phyloP scores from a whole-genome alignment of 2,329 filamentous ascomycete genomes.

The Graphium sp. region DNA sequence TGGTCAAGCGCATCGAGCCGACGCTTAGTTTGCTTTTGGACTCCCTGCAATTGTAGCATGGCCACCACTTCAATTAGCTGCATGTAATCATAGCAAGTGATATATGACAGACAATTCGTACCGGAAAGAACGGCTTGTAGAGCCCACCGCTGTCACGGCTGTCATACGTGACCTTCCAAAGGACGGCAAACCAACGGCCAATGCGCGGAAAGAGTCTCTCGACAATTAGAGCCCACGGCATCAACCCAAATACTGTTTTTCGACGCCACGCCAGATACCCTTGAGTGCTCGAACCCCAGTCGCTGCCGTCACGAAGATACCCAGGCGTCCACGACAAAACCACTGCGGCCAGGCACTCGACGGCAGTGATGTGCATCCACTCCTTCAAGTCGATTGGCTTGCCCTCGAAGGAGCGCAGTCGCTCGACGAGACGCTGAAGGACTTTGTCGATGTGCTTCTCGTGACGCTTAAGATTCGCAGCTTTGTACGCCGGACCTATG shows the following conservation, averaged over 20 bases:
- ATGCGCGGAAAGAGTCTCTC: conserved; percentile 18
- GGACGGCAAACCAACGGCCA: conserved; percentile 19
- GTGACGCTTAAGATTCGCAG: conserved; percentile 21
- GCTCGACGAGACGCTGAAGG: conserved; percentile 15
- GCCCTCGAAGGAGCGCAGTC: conserved; percentile 18
- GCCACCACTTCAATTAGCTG: no score
- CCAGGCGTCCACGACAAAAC: conserved; percentile 35
- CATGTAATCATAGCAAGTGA: background rate
- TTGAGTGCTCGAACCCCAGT: conserved; percentile 27
- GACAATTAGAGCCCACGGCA: conserved; percentile 21
- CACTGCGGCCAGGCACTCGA: conserved; percentile 31
- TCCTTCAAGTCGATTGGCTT: conserved; percentile 27
- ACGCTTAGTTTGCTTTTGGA: conserved; percentile 6
- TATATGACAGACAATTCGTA: conserved; percentile 10
- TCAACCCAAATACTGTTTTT: conserved; percentile 33
- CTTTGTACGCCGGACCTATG: conserved; percentile 29
- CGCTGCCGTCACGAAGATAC: conserved; percentile 22
- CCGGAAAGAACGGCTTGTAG: conserved; percentile 32
- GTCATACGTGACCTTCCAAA: conserved; percentile 27
- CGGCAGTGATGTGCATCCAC: conserved; percentile 39
- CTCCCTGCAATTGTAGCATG: no score
- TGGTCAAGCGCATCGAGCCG: conserved; percentile 2
- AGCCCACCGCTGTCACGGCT: conserved; percentile 14
- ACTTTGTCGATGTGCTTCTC: conserved; percentile 23
- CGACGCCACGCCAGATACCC: conserved; percentile 32